Evolutionary conservation across 352 stramenopile species (phyloP), one percentile per base, ranked within the genome.

Genomic region (Lagenidium sp.): DNA sequence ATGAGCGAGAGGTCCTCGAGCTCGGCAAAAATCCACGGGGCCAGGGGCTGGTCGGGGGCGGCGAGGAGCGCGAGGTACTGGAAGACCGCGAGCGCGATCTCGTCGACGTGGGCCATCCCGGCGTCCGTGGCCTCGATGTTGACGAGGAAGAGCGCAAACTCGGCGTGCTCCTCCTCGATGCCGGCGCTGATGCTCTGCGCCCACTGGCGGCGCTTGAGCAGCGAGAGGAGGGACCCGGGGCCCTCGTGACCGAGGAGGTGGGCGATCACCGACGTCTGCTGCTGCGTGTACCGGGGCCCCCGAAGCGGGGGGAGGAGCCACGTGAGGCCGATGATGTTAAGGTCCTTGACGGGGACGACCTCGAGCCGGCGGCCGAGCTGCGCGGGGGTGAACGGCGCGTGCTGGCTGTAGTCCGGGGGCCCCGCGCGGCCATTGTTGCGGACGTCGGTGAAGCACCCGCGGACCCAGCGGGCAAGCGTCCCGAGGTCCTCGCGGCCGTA

Each of bases 211-310:
- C 45, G 38, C 55, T 94, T 94, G 16, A 96, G 58, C 50, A 88
- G 73, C 6, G 80, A 83, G 15, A 96, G 50, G 36, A 97, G 66
- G 7, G 82, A 95, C 23, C 78, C 77, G 25, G 36, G 42, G 29
- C 69, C 78, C 68, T 97, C 88, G 57, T 96, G 80, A 12, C 88
- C 88, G 13, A 96, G 50, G 3, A 97, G 46, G 47, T 91, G 73
- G 25, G 62, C 52, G 7, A 95, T 48, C 52, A 90, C 84, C 20
- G 57, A 63, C 21, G 60, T 43, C 26, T 71, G 68, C 44, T 72
- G 53, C 52, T 52, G 53, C 15, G 47, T 65, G 22, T 51, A 41
- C 23, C 58, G 57, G 10, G 36, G 28, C 2, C 20, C 29, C 26
- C 57, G 50, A 23, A 75, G 15, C 19, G 57, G 37, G 19, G 60